Evolutionary conservation across 495 filamentous ascomycete species (phyloP).

Genomic region (Lentithecium fluviatile): DNA sequence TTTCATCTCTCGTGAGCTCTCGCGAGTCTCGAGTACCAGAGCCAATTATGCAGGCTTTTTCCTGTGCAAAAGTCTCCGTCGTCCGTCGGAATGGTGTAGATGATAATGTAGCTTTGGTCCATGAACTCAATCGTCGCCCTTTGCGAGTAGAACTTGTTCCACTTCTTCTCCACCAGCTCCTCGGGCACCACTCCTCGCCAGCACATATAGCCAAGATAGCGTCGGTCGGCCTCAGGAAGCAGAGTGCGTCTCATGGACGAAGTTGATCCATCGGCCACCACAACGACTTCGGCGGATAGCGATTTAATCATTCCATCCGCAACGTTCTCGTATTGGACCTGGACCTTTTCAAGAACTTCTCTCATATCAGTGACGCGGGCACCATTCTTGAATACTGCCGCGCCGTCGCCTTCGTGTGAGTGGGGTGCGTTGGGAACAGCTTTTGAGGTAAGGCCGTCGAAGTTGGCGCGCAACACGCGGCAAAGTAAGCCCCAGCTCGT

Average conservation of each 20-base stretch:
- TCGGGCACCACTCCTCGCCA: constrained; percentile 54
- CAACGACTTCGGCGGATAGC: constrained; percentile 47
- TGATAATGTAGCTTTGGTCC: constrained; percentile 48
- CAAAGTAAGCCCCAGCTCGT: constrained; percentile 56
- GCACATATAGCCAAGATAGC: constrained; percentile 56
- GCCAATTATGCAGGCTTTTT: constrained; percentile 53
- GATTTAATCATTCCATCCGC: constrained; percentile 39
- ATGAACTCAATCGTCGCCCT: not conserved
- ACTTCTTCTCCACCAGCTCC: constrained; percentile 36
- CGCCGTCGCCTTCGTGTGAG: constrained; percentile 45
- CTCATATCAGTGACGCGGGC: constrained; percentile 47
- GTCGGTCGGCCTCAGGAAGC: constrained; percentile 47
- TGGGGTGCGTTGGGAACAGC: not conserved
- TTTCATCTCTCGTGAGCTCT: constrained; percentile 46
- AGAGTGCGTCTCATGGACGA: constrained; percentile 52
- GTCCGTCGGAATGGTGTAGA: constrained; percentile 54
- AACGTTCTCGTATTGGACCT: constrained; percentile 43
- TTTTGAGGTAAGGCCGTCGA: constrained; percentile 47
- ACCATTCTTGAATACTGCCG: constrained; percentile 48
- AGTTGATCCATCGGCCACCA: constrained; percentile 57
- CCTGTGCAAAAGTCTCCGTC: constrained; percentile 50
- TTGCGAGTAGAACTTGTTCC: constrained; percentile 22
- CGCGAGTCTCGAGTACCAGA: constrained; percentile 56
- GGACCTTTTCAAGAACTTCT: constrained; percentile 42
- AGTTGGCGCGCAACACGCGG: constrained; percentile 54